These are phyloP conservation scores for Coniochaeta pulveracea DNA, from an alignment of 2,329 filamentous ascomycete species.

Conservation along the genomic window DNA sequence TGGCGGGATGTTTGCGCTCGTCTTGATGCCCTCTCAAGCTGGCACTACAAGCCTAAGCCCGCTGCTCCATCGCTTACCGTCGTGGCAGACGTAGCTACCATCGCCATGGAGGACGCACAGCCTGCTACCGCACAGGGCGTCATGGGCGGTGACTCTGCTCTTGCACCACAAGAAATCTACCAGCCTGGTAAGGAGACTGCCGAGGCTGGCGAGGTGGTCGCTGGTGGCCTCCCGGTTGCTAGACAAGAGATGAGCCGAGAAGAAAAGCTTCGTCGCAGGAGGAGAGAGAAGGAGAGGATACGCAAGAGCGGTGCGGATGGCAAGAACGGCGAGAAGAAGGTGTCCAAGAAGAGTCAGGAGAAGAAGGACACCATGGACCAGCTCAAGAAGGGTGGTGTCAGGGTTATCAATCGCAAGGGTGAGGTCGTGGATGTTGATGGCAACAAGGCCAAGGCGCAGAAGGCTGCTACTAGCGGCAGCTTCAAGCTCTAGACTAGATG, in stretches of 20 bases:
- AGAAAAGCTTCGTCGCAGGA: conserved; percentile 64
- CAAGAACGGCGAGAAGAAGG: conserved; percentile 28
- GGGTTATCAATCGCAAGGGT: conserved; percentile 84
- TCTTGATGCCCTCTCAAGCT: conserved; percentile 82
- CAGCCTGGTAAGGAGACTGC: conserved; percentile 57
- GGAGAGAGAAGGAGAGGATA: conserved; percentile 77
- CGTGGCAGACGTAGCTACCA: conserved; percentile 80
- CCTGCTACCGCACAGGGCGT: conserved; percentile 72
- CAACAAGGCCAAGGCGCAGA: conserved; percentile 48
- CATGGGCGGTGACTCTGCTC: conserved; percentile 54
- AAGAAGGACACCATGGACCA: conserved; percentile 35
- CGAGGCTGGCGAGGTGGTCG: conserved; percentile 60
- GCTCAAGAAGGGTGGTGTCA: conserved; percentile 63
- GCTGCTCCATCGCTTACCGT: conserved; percentile 73
- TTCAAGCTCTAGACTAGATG: conserved; percentile 62
- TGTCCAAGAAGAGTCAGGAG: conserved; percentile 47
- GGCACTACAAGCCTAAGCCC: conserved; percentile 90
- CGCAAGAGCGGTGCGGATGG: conserved; percentile 49
- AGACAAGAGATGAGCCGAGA: conserved; percentile 82
- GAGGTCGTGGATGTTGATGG: conserved; percentile 76
- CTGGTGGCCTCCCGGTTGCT: conserved; percentile 63
- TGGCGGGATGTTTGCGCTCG: conserved; percentile 75
- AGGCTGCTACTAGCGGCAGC: conserved; percentile 37
- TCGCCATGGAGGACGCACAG: conserved; percentile 90
- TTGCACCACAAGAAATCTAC: conserved; percentile 94